A percentile compares a stretch with the other conserved stretches of the same genome.
Evolutionary conservation across 164 flowering plant species (phyloP).

Genomic region (Taxillus chinensis): DNA sequence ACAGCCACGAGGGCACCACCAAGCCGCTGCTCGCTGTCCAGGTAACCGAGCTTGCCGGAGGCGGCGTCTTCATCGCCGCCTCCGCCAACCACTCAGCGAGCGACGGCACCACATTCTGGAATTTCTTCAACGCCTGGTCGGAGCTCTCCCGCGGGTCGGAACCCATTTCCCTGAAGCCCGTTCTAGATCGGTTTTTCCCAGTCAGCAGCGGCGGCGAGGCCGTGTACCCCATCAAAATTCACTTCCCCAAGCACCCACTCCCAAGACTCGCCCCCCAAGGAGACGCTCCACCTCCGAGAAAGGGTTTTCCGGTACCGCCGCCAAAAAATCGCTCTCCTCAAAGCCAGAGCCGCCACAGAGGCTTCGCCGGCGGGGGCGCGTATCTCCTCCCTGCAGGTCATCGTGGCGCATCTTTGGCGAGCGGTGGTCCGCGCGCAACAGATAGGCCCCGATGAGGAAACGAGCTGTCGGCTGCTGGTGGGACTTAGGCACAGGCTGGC

Average conservation of each 20-base stretch:
- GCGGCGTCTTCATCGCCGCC: constrained; percentile 21
- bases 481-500: constrained; percentile 19
- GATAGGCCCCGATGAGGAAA: constrained; percentile 3
- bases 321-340: constrained; percentile 14
- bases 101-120: constrained; percentile 27
- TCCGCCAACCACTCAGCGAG: constrained; percentile 14
- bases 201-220: background rate
- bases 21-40: constrained; percentile 17
- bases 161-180: constrained; percentile 8
- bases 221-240: constrained; percentile 12
- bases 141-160: constrained; percentile 2
- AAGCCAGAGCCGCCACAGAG: constrained; percentile 20
- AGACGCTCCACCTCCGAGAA: constrained; percentile 10
- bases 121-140: constrained; percentile 25
- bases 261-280: background rate
- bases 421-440: constrained; percentile 11
- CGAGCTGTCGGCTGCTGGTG: background rate
- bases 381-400: constrained; percentile 30
- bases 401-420: constrained; percentile 32
- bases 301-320: constrained; percentile 21
- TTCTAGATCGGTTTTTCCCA: constrained; percentile 14
- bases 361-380: background rate
- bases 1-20: constrained; percentile 12
- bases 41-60: constrained; percentile 19
- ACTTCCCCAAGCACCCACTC: background rate